Evolutionary conservation across 495 filamentous ascomycete species (phyloP), one percentile per base, ranked within the genome.

Genomic region (Geopyxis carbonaria): DNA sequence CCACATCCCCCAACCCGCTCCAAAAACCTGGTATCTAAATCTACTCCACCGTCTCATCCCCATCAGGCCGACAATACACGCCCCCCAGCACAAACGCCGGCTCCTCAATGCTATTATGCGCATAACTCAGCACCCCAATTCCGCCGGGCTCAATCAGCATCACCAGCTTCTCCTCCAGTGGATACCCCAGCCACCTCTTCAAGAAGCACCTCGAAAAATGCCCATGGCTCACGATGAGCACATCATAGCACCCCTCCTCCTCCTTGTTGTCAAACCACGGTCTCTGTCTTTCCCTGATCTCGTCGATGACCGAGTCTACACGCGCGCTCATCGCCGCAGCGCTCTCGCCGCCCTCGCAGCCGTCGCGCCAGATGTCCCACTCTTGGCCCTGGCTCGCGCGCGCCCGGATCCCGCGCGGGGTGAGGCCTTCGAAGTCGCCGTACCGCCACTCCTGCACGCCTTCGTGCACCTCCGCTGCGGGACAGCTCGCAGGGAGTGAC

Each of bases 381-480:
- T 76, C 72, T 21, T 82, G 57, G 2, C 73, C 68, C 45, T 76
- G 56, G 46, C 67, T 57, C 54, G 64, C 69, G 22, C 83, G 64
- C 37, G 69, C 62, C 18, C 66, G 53, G 50, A 95, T 94, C 51
- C 80, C 59, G 11, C 67, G 57, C 39, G 69, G 77, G 5, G 80
- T 91, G 57, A 92, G 71, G 2, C 89, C 89, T 57, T 97, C 89
- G 55, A 95, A 97, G 45, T 79, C 72, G 8, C 89, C 89, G 49
- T 97, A 97, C 60, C 92, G 82, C 87, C 87, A 97, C 56, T 97
- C 87, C 9, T 78, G 68, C 20, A 94, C 73, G 34, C 78, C 73
- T 43, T 85, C 71, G 0, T 80, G 83, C 11, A 59, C 53, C 11
- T 54, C 54, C 4, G 60, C 33, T 33, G 65, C 69, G 2, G 57